Evolutionary conservation across 192 early-diverging fungal genomes (phyloP), one percentile per base, ranked within the genome.

Genomic region (Glomus cerebriforme): DNA sequence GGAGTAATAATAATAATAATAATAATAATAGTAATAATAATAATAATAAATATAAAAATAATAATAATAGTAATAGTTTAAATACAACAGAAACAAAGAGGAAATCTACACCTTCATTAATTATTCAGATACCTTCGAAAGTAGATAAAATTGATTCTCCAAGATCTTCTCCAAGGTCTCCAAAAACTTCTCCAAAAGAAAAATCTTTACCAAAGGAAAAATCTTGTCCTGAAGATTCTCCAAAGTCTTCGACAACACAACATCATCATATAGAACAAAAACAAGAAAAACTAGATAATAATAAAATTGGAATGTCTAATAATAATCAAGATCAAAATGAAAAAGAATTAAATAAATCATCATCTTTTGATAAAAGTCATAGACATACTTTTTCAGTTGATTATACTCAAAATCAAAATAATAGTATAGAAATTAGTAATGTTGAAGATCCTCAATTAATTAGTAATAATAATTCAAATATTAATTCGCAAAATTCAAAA

Each of bases 381-480:
- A 24, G 24, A 4, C n/a, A 10, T 31, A 31, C 27, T 26, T 0
- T 31, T 54, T 54, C 49, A 65, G 6, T 4, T 65, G 35, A 69
- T 37, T 22, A 19, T 19, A 10, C 15, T 39, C 34, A 69, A 19
- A 13, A 22, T 37, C 32, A 26, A 19, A 26, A 22, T 27, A 69
- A 19, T 9, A 1, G 3, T 69, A n/a, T 35, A 19, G 67, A 74
- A 7, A 58, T n/a, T n/a, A n/a, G n/a, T n/a, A n/a, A n/a, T n/a
- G n/a, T n/a, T n/a, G n/a, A n/a, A n/a, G n/a, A 47, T 73, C 22
- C 32, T 27, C 29, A 73, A 31, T 47, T 26, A n/a, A 54, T 27
- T 73, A 73, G 43, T 73, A 73, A 54, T 58, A 45, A 43, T 71
- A 71, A 43, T 71, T 26, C 31, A 15, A 71, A 71, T 71, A 19